Evolutionary conservation across 2,329 filamentous ascomycete species (phyloP).

Genomic region (Chaetomium globosum): DNA sequence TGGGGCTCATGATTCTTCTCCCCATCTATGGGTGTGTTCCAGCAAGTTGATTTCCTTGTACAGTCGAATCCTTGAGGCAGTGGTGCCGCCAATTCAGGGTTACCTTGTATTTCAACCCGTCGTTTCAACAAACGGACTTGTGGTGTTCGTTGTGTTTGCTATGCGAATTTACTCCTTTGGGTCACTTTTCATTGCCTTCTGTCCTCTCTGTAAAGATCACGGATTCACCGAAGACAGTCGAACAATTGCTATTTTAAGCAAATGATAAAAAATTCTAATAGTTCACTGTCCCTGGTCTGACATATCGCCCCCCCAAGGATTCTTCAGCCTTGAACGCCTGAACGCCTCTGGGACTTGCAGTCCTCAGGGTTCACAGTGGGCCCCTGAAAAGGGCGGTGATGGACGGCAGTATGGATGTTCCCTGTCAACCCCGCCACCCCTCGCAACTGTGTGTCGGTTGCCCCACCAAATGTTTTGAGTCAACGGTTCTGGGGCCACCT

Average conservation of each 20-base stretch:
- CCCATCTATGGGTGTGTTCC: constrained; percentile 22
- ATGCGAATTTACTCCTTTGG: not conserved
- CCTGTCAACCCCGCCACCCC: constrained; percentile 25
- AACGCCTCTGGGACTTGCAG: no score
- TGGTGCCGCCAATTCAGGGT: constrained; percentile 3
- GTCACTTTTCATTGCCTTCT: not conserved
- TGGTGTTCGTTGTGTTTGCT: not conserved
- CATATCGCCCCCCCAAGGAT: not conserved
- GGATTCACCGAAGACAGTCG: not conserved
- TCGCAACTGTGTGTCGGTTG: constrained; percentile 19
- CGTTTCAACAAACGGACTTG: not conserved
- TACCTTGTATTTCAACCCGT: not conserved
- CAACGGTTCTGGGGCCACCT: constrained; percentile 23
- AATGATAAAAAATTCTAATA: not conserved
- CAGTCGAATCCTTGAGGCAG: not conserved
- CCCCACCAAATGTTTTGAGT: constrained; percentile 30
- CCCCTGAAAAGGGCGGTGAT: constrained; percentile 18
- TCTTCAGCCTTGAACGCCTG: not conserved
- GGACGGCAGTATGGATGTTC: constrained; percentile 19
- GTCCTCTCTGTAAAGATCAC: not conserved
- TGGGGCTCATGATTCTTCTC: constrained; percentile 9
- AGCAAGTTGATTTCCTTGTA: constrained; percentile 20
- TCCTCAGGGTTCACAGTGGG: constrained; percentile 19
- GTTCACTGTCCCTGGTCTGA: not conserved
- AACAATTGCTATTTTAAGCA: not conserved